A percentile compares a stretch with the other conserved stretches of the same genome.
Conservation (phyloP, 2,329 filamentous ascomycete genomes). For the Anisogramma anomala region DNA sequence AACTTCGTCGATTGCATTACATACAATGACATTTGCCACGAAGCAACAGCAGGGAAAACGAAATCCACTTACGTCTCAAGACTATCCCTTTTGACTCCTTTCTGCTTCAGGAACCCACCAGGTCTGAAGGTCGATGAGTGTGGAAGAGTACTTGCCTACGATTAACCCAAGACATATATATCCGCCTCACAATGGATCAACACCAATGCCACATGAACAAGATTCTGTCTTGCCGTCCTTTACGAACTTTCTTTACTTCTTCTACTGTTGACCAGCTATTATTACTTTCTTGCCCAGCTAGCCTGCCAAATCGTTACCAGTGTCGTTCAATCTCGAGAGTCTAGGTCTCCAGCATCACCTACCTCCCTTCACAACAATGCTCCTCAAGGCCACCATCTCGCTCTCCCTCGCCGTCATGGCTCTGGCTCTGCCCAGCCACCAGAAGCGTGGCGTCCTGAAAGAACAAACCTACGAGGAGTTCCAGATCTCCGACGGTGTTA, state of each 20-base stretch:
- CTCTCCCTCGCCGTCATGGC: slow-evolving; percentile 26
- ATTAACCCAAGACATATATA: too few relatives aligned
- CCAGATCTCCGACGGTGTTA: slow-evolving; percentile 38
- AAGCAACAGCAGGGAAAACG: not conserved
- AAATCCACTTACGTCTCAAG: not conserved
- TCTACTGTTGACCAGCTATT: slow-evolving; percentile 4
- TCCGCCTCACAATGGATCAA: too few relatives aligned
- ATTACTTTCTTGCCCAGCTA: slow-evolving; percentile 10
- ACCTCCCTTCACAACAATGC: slow-evolving; percentile 22
- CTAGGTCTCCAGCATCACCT: not conserved
- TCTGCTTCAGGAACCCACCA: too few relatives aligned
- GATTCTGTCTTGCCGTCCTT: slow-evolving; percentile 3
- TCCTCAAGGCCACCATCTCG: slow-evolving; percentile 27
- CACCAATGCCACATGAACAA: slow-evolving; percentile 6
- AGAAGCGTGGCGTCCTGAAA: slow-evolving; percentile 22
- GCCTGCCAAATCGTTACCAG: slow-evolving; percentile 8
- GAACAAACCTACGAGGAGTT: slow-evolving; percentile 28
- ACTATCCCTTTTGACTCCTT: not conserved
- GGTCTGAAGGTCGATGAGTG: too few relatives aligned
- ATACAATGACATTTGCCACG: not conserved
- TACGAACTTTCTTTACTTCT: not conserved
- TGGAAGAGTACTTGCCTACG: too few relatives aligned
- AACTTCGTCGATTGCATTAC: not conserved
- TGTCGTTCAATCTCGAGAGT: slow-evolving; percentile 11
- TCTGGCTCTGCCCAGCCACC: slow-evolving; percentile 22